A percentile compares a stretch with the other conserved stretches of the same genome.
Evolutionary conservation across 805 yeast species (phyloP).

Genomic region (Starmerella sp.): DNA sequence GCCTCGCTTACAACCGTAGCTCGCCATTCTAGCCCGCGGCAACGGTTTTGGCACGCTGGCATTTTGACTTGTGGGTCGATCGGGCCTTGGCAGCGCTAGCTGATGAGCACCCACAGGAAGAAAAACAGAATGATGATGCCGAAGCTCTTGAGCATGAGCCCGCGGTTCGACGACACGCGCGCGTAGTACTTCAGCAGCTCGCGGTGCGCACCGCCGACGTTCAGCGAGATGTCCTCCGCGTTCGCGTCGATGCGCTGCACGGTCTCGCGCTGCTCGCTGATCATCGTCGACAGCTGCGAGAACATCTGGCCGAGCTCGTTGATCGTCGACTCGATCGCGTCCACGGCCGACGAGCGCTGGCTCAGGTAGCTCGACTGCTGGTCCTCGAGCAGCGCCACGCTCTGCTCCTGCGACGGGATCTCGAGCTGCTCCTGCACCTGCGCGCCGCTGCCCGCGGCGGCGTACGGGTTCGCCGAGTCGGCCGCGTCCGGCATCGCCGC

Average conservation of each 20-base stretch:
- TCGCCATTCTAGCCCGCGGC: no score
- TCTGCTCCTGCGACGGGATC: slow-evolving; percentile 79
- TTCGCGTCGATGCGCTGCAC: slow-evolving; percentile 92
- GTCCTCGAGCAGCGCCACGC: slow-evolving; percentile 71
- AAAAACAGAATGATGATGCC: slow-evolving; percentile 59
- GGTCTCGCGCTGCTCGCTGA: slow-evolving; percentile 91
- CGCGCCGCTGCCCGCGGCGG: slow-evolving; percentile 1
- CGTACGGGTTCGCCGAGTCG: slow-evolving; percentile 23
- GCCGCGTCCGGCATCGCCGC: slow-evolving; percentile 12
- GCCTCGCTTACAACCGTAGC: no score
- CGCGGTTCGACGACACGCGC: slow-evolving; percentile 75
- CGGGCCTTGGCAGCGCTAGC: background rate
- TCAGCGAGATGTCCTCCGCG: slow-evolving; percentile 83
- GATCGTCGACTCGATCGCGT: slow-evolving; percentile 91
- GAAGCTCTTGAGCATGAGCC: slow-evolving; percentile 83
- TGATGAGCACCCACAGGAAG: slow-evolving; percentile 28
- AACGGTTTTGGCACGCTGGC: no score
- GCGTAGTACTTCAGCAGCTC: slow-evolving; percentile 85
- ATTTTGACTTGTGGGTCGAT: no score
- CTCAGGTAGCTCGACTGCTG: slow-evolving; percentile 65
- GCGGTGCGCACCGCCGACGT: slow-evolving; percentile 87
- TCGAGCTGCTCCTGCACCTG: slow-evolving; percentile 34
- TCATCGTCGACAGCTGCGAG: slow-evolving; percentile 94
- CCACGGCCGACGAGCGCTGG: slow-evolving; percentile 82
- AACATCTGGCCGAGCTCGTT: slow-evolving; percentile 92